Evolutionary conservation across 441 rosid genomes (phyloP).

Genomic region (Bruguiera hainesii): DNA sequence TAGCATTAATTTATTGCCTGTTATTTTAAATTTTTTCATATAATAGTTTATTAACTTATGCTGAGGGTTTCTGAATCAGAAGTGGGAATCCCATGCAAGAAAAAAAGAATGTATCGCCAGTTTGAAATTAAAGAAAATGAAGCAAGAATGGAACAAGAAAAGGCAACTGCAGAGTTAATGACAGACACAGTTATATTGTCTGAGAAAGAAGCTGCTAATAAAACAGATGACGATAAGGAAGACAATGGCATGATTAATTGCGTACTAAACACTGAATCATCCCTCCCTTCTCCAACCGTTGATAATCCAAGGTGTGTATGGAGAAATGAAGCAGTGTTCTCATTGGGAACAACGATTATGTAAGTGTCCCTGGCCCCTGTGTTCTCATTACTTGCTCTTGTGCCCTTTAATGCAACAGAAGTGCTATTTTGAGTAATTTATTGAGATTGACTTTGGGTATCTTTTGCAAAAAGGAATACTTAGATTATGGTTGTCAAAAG

Average conservation of each 20-base stretch:
- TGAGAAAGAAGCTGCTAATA: slow-evolving; percentile 7
- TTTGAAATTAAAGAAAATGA: neutral
- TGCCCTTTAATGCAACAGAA: neutral
- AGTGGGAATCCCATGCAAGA: slow-evolving; percentile 19
- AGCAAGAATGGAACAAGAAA: slow-evolving; percentile 1
- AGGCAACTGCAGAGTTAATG: slow-evolving; percentile 10
- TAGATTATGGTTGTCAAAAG: slow-evolving; percentile 3
- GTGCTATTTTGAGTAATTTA: neutral
- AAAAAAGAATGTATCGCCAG: slow-evolving; percentile 9
- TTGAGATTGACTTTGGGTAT: slow-evolving; percentile 3
- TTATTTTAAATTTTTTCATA: neutral
- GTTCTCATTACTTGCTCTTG: neutral
- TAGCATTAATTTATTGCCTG: neutral
- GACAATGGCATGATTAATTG: slow-evolving; percentile 10
- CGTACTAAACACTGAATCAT: slow-evolving; percentile 18
- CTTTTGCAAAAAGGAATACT: neutral
- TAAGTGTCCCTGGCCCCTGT: slow-evolving; percentile 9
- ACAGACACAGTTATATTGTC: neutral
- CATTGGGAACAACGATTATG: slow-evolving; percentile 4
- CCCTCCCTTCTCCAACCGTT: slow-evolving; percentile 5
- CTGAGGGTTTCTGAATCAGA: slow-evolving; percentile 19
- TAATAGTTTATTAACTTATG: neutral
- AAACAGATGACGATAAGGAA: slow-evolving; percentile 1
- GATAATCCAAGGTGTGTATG: neutral
- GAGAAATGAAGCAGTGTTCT: slow-evolving; percentile 1